phyloP scores from a whole-genome alignment of 192 early-diverging fungal species.

The Linnemannia exigua region DNA sequence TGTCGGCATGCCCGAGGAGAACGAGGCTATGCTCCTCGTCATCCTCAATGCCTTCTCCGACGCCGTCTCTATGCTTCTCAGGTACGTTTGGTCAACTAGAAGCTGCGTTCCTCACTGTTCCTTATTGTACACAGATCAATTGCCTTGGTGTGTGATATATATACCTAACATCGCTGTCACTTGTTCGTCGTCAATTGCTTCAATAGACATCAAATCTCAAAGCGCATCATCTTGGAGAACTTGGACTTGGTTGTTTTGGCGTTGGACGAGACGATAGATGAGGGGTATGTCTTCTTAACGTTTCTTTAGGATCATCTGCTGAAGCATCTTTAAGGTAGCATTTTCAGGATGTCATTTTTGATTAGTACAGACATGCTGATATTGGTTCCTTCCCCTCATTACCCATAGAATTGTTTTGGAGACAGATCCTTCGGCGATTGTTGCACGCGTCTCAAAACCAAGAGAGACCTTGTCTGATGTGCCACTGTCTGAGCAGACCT shows the following conservation, averaged over 20 bases:
- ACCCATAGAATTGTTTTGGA: constrained; percentile 75
- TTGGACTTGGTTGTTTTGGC: constrained; percentile 92
- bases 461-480: constrained; percentile 79
- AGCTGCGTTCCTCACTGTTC: too few species aligned
- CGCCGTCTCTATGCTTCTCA: constrained; percentile 86
- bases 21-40: constrained; percentile 89
- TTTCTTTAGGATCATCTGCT: background rate
- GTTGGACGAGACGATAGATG: constrained; percentile 96
- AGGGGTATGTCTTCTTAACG: constrained; percentile 72
- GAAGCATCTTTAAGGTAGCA: background rate
- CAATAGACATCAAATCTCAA: constrained; percentile 89
- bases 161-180: background rate
- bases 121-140: background rate
- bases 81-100: too few species aligned
- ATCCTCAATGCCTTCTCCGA: constrained; percentile 89
- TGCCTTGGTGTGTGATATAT: background rate
- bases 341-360: background rate
- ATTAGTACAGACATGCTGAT: background rate
- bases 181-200: background rate
- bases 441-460: constrained; percentile 82
- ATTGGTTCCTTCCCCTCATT: background rate
- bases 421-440: constrained; percentile 82
- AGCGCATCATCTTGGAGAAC: constrained; percentile 90
- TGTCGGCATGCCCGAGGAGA: constrained; percentile 92
- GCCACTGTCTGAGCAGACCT: constrained; percentile 81